Evolutionary conservation across 495 filamentous ascomycete species (phyloP).

Genomic region (Neurospora sp.): DNA sequence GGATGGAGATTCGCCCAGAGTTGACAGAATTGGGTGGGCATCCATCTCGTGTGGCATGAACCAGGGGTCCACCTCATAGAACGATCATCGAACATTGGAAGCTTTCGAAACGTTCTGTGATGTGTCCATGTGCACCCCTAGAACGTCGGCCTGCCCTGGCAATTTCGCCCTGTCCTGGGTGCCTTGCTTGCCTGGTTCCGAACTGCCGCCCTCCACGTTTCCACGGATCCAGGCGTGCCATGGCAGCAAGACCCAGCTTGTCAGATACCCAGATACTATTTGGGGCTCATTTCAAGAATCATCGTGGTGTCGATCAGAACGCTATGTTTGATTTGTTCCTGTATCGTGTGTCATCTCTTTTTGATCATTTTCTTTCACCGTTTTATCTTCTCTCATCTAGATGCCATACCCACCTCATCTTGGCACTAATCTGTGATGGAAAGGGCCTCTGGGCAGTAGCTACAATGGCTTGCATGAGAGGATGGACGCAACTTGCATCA

Average conservation of each 20-base stretch:
- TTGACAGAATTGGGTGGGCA: neutral
- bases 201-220: neutral
- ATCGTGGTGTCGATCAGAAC: neutral
- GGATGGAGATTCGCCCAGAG: neutral
- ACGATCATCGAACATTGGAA: neutral
- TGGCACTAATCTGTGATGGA: neutral
- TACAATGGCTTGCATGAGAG: neutral
- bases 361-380: neutral
- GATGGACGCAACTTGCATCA: neutral
- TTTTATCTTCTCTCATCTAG: neutral
- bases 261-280: neutral
- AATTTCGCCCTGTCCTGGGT: neutral
- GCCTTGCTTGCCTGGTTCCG: neutral
- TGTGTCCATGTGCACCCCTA: neutral
- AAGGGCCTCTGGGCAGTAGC: neutral
- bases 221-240: neutral
- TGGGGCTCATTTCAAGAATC: neutral
- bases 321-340: neutral
- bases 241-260: neutral
- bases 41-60: neutral
- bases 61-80: neutral
- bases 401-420: neutral
- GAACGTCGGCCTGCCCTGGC: neutral
- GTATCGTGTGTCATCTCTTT: neutral
- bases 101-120: neutral